phyloP scores from a whole-genome alignment of 2,329 filamentous ascomycete genomes.

The Microdochium bolleyi region DNA sequence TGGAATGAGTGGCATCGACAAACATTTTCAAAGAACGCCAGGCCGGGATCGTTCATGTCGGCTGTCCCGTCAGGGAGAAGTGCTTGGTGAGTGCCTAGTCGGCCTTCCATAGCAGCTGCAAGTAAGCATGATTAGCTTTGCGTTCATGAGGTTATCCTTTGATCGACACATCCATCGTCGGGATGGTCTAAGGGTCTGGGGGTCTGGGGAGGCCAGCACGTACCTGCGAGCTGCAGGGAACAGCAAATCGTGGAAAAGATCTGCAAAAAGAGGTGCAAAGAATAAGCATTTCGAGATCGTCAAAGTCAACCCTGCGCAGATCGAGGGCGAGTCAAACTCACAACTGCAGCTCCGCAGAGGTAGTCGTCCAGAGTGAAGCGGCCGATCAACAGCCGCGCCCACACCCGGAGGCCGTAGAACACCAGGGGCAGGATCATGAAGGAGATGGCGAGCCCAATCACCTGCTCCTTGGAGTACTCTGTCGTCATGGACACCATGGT shows the following conservation, averaged over 20 bases:
- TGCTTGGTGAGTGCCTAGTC: slow-evolving; percentile 10
- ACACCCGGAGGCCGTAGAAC: slow-evolving; percentile 5
- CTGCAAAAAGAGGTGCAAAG: background rate
- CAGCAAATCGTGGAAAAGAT: background rate
- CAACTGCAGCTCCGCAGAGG: slow-evolving; percentile 4
- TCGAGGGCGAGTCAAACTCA: background rate
- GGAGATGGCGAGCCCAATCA: slow-evolving; percentile 5
- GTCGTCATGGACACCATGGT: background rate
- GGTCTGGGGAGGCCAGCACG: too few relatives aligned
- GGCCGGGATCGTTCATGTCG: slow-evolving; percentile 11
- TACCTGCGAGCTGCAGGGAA: background rate
- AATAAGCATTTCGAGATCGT: background rate
- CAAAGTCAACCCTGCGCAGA: background rate
- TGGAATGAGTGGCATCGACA: background rate
- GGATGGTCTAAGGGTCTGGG: background rate
- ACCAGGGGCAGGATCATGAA: slow-evolving; percentile 6
- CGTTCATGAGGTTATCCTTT: background rate
- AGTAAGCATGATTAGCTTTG: background rate
- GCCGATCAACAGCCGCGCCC: slow-evolving; percentile 7
- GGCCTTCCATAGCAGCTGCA: slow-evolving; percentile 8
- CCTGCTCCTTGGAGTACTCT: slow-evolving; percentile 6
- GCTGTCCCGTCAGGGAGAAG: slow-evolving; percentile 7
- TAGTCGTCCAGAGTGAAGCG: slow-evolving; percentile 7
- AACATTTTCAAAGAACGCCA: slow-evolving; percentile 11
- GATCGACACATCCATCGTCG: background rate